A percentile compares a stretch with the other conserved stretches of the same genome.
phyloP scores from a whole-genome alignment of 371 early-diverging fungal genomes.

The Dichotomocladium elegans region DNA sequence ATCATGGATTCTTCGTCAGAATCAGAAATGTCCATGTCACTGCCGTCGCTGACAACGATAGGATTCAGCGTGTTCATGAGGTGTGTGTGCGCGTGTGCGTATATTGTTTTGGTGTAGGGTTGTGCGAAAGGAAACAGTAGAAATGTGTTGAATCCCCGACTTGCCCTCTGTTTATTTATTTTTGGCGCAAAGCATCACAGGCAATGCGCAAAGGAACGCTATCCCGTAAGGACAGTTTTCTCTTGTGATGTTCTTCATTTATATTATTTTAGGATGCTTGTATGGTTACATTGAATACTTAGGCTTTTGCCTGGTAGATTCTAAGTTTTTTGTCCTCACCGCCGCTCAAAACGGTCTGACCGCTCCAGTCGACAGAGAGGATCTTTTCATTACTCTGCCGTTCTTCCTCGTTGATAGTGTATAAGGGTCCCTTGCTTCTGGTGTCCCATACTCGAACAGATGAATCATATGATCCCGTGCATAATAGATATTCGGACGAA shows the following conservation, averaged over 20 bases:
- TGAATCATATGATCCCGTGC: constrained; percentile 83
- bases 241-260: too few species aligned
- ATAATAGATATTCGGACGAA: constrained; percentile 68
- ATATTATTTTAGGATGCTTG: too few species aligned
- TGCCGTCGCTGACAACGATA: neutral
- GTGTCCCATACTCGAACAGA: constrained; percentile 94
- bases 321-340: constrained; percentile 82
- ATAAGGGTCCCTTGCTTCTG: constrained; percentile 76
- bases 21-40: constrained; percentile 15
- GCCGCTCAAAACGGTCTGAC: constrained; percentile 70
- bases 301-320: constrained; percentile 57
- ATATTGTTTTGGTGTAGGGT: neutral
- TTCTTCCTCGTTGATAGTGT: constrained; percentile 52
- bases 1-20: constrained; percentile 6
- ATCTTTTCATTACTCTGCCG: constrained; percentile 62
- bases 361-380: constrained; percentile 76
- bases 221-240: too few species aligned
- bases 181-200: too few species aligned
- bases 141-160: neutral
- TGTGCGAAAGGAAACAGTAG: too few species aligned
- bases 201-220: too few species aligned
- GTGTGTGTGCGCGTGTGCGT: too few species aligned
- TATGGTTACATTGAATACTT: too few species aligned
- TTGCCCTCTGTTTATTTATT: too few species aligned
- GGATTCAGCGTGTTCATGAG: neutral